phyloP scores from a whole-genome alignment of 2,329 filamentous ascomycete species.

The Scedosporium dehoogii region DNA sequence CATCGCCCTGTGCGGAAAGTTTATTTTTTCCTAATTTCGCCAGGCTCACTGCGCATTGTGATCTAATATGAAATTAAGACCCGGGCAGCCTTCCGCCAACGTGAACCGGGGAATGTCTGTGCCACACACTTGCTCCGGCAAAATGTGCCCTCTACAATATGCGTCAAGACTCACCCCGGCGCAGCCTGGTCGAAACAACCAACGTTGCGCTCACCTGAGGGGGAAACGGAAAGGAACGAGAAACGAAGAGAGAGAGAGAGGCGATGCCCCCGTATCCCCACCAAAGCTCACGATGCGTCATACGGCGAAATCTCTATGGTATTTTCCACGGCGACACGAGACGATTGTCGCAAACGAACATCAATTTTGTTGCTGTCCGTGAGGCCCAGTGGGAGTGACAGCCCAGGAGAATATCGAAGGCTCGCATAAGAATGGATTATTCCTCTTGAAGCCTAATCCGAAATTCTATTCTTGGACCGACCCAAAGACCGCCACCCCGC shows the following conservation, averaged over 20 bases:
- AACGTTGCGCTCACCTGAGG: neutral
- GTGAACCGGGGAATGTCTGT: neutral
- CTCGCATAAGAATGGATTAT: too few species aligned
- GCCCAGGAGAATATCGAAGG: too few species aligned
- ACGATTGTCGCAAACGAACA: too few species aligned
- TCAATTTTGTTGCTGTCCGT: too few species aligned
- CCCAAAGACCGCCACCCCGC: too few species aligned
- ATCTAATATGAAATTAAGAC: neutral
- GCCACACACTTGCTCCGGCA: neutral
- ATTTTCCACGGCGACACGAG: neutral
- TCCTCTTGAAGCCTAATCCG: too few species aligned
- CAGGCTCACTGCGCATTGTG: too few species aligned
- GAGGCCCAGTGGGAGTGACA: too few species aligned
- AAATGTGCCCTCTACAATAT: neutral
- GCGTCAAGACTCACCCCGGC: neutral
- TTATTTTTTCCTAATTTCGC: neutral
- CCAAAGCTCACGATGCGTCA: neutral
- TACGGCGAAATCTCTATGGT: neutral
- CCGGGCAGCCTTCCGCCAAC: neutral
- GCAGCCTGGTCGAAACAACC: neutral
- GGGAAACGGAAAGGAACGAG: neutral
- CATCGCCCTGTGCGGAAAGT: neutral
- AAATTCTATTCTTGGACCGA: too few species aligned
- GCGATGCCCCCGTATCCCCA: neutral
- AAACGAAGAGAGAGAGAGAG: neutral